phyloP scores from a whole-genome alignment of 1,139 yeast species.

The Ashbya aceris region DNA sequence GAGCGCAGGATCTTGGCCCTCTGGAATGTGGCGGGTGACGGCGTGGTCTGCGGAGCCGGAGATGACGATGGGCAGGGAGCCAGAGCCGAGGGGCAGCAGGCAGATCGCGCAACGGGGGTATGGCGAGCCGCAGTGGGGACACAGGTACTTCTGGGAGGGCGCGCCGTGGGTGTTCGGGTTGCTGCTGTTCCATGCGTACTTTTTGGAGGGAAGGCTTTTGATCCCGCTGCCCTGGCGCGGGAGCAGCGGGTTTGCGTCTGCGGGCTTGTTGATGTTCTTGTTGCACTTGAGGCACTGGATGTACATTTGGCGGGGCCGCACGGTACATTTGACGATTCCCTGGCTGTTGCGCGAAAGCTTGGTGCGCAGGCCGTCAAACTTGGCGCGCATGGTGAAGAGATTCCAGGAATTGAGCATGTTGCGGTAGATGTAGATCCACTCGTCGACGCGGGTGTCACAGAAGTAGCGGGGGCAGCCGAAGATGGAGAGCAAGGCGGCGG shows the following conservation, averaged over 20 bases:
- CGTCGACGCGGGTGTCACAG: conserved; percentile 55
- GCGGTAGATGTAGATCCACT: conserved; percentile 73
- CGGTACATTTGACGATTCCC: conserved; percentile 41
- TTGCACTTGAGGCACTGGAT: conserved; percentile 78
- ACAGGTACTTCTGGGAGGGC: conserved; percentile 34
- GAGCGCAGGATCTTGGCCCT: conserved; percentile 22
- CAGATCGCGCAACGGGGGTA: conserved; percentile 90
- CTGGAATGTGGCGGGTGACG: conserved; percentile 14
- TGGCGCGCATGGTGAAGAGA: conserved; percentile 66
- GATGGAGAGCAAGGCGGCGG: conserved; percentile 74
- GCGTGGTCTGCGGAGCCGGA: conserved; percentile 15
- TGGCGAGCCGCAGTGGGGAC: conserved; percentile 86
- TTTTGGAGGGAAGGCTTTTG: conserved; percentile 9
- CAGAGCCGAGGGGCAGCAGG: conserved; percentile 68
- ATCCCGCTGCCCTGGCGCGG: conserved; percentile 8
- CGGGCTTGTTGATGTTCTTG: conserved; percentile 45
- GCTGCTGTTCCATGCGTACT: conserved; percentile 13
- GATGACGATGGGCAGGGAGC: conserved; percentile 32
- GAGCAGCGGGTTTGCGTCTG: background rate
- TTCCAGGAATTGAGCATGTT: conserved; percentile 78
- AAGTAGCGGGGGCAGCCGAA: conserved; percentile 82
- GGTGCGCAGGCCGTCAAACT: conserved; percentile 72
- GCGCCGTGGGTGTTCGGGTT: conserved; percentile 8
- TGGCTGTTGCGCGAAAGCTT: conserved; percentile 47
- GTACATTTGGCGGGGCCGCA: conserved; percentile 66